Evolutionary conservation across 2,329 filamentous ascomycete species (phyloP).

Genomic region (Sporothrix brunneoviolacea): DNA sequence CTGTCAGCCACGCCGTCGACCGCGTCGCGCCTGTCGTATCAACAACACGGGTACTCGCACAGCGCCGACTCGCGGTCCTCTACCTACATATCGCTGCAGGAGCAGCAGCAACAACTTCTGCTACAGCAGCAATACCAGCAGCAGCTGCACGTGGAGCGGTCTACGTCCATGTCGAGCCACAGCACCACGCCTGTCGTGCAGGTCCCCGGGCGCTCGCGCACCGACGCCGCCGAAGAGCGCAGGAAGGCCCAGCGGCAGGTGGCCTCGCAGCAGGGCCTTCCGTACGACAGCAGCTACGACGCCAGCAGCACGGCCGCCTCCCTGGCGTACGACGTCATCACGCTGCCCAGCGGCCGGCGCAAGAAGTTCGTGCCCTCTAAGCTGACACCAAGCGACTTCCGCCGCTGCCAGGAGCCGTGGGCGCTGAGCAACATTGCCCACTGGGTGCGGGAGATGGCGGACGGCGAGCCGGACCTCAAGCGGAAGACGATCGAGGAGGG

Average conservation of each 20-base stretch:
- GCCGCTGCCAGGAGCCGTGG: conserved; percentile 84
- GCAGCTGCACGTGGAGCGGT: conserved; percentile 54
- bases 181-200: conserved; percentile 72
- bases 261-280: conserved; percentile 40
- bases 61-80: conserved; percentile 40
- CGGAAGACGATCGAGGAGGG: conserved; percentile 81
- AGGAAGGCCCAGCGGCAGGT: conserved; percentile 47
- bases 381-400: conserved; percentile 72
- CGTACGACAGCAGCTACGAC: conserved; percentile 51
- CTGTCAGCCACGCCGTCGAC: conserved; percentile 36
- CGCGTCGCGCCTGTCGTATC: conserved; percentile 39
- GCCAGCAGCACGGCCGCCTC: conserved; percentile 40
- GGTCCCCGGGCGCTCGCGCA: conserved; percentile 85
- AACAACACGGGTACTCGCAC: conserved; percentile 44
- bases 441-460: conserved; percentile 85
- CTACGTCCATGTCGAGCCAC: conserved; percentile 76
- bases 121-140: conserved; percentile 35
- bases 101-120: conserved; percentile 39
- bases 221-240: conserved; percentile 74
- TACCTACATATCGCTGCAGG: conserved; percentile 37
- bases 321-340: conserved; percentile 74
- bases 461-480: conserved; percentile 83
- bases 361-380: conserved; percentile 83
- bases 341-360: conserved; percentile 64
- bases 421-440: conserved; percentile 77